These are phyloP conservation scores for Pyrenopolyporus hunteri DNA, from an alignment of 495 filamentous ascomycete species.

Conservation along the genomic window DNA sequence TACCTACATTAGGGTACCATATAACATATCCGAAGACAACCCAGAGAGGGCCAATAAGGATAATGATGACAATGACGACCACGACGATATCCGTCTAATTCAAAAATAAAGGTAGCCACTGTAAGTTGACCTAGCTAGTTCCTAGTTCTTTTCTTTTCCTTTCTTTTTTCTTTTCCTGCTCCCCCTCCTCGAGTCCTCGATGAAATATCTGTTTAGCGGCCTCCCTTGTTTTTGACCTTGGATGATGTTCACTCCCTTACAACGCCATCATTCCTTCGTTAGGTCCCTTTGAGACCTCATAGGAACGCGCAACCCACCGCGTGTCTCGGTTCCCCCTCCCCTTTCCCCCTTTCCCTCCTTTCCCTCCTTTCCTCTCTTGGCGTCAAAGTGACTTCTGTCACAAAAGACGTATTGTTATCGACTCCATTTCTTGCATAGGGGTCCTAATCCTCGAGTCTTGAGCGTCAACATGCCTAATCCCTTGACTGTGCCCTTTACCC, in stretches of 20 bases:
- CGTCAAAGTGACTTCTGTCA: constrained; percentile 28
- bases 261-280: constrained; percentile 40
- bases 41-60: no score
- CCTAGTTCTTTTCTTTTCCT: no score
- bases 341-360: constrained; percentile 15
- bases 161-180: no score
- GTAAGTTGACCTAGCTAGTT: no score
- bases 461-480: constrained; percentile 20
- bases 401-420: constrained; percentile 4
- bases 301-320: constrained; percentile 29
- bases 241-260: constrained; percentile 24
- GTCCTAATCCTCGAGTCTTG: constrained; percentile 3
- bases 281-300: neutral
- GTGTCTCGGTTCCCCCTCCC: constrained; percentile 13
- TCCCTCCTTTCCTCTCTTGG: constrained; percentile 16
- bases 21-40: no score
- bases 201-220: neutral
- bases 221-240: constrained; percentile 30
- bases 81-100: no score
- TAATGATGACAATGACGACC: no score
- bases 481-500: constrained; percentile 13
- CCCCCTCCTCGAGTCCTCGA: no score
- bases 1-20: no score
- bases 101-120: no score
- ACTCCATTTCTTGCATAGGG: constrained; percentile 10